Base-by-base conservation (phyloP, 1,139 yeast species). In the Zygosaccharomyces pseudobailii region DNA sequence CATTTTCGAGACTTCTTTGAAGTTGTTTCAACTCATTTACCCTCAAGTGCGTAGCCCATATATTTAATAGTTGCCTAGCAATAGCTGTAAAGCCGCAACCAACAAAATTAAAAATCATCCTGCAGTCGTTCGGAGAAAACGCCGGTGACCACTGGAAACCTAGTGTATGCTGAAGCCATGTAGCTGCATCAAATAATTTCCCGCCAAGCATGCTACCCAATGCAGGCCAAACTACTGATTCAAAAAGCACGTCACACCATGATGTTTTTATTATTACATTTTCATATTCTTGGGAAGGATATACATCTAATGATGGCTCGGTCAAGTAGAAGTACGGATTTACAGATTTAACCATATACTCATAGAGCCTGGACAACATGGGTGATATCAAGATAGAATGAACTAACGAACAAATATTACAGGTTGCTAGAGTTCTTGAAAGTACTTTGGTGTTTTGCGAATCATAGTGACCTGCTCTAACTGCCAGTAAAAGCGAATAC, bases 61-160 rank as follows among this genome's bases (percentile, higher is more conserved):
- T 53, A 43, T 71, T 62, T 13, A 48, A 37, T 6, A 46, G n/a
- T 23, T 54, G 57, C 19, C 51, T 53, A 7, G 46, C 43, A 2
- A 54, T 13, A 9, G 55, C 52, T 5, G 49, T 41, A 4, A 46
- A 22, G n/a, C 55, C 53, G 36, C 56, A 51, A 5, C 60, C 60
- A 4, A 52, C 13, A 30, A 56, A 38, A 32, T 77, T 78, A 31
- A 77, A 63, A n/a, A 75, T 59, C 53, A 76, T 69, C 20, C 63
- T 52, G 13, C 68, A 57, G 46, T 74, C 75, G 50, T 74, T 74
- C 1, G 74, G 73, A 0, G 76, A 67, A 5, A 53, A 50, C 2
- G 55, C 51, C 8, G 52, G 54, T 6, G 43, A 33, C 27, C 31
- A 47, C 3, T 42, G 31, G 3, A 42, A 35, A 5, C 37, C 30